Base-by-base conservation (phyloP, 2,329 filamentous ascomycete genomes). In the Fusarium xyrophilum region DNA sequence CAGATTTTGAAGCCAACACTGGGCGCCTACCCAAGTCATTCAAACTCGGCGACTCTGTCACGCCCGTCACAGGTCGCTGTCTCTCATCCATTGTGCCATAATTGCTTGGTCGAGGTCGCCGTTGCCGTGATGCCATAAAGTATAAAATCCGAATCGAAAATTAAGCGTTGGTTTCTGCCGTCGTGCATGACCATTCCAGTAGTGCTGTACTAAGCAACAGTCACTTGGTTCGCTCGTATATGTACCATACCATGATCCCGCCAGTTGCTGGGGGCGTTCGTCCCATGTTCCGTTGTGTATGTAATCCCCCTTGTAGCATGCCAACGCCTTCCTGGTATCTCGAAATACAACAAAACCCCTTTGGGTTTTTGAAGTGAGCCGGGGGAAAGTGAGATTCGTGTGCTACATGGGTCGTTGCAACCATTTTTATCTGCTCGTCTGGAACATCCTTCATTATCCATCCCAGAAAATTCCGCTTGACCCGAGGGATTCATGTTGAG, bases 321-420 rank as follows among this genome's bases (percentile, higher is more conserved):
- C 65, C 68, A 79, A 79, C 77, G 76, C 77, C 77, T 71, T 76
- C 76, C 77, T 79, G 77, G 77, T 79, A 79, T 79, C 77, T 79
- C 73, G 71, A 78, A 76, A 77, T 77, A 71, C 75, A 76, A 27
- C 32, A 70, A 67, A 73, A 69, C 65, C 56, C 66, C 64, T 42
- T 60, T 65, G 67, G 60, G 67, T 63, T 66, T 65, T 72, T 56
- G 66, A 66, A 62, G 48, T 63, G 64, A 65, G 62, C 47, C 64
- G 56, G 56, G 60, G 72, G 70, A 73, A 69, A 69, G 62, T 58
- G 60, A 71, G 72, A 68, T 70, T 75, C 74, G 70, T 77, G 69
- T 77, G 67, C 76, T 74, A 78, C 77, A 73, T 79, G 67, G 72
- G 65, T 59, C 61, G 63, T 46, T 47, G 60, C 62, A 69, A 67